Percentiles rank a stretch among this genome's conserved stretches.
Evolutionary conservation across 352 stramenopile genomes (phyloP).

Genomic region (Phytophthora uliginosa): DNA sequence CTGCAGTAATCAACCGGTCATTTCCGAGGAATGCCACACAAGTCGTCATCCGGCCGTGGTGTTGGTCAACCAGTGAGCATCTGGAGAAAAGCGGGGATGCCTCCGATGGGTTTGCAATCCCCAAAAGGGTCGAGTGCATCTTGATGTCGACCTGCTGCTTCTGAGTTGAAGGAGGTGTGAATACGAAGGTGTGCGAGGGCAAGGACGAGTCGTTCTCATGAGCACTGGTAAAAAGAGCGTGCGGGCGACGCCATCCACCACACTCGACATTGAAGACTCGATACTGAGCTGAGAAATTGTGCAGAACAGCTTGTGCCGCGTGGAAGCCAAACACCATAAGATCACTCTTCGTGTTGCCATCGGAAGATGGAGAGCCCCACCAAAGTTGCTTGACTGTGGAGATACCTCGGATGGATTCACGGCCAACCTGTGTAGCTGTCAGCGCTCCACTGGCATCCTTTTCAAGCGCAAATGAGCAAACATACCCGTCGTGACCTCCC

Average conservation of each 20-base stretch:
- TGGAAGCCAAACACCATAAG: slow-evolving; percentile 90
- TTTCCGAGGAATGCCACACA: slow-evolving; percentile 59
- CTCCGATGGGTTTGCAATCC: background rate
- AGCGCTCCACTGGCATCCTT: slow-evolving; percentile 39
- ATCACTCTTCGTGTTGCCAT: slow-evolving; percentile 31
- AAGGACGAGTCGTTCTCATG: slow-evolving; percentile 34
- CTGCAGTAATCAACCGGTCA: slow-evolving; percentile 68
- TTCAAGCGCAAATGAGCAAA: slow-evolving; percentile 66
- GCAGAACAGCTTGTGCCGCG: slow-evolving; percentile 71
- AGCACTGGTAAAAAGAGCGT: slow-evolving; percentile 54
- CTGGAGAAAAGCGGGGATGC: slow-evolving; percentile 26
- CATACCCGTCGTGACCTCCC: slow-evolving; percentile 86
- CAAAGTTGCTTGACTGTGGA: slow-evolving; percentile 81
- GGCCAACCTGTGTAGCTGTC: slow-evolving; percentile 48
- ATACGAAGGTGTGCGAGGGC: slow-evolving; percentile 72
- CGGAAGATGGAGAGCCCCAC: slow-evolving; percentile 30
- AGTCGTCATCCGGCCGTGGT: slow-evolving; percentile 83
- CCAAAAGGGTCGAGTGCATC: slow-evolving; percentile 68
- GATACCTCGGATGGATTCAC: slow-evolving; percentile 83
- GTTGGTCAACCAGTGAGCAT: slow-evolving; percentile 71
- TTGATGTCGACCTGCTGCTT: slow-evolving; percentile 68
- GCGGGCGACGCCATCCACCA: slow-evolving; percentile 85
- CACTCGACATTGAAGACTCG: slow-evolving; percentile 83
- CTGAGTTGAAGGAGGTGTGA: slow-evolving; percentile 63
- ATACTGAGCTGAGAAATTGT: slow-evolving; percentile 82